Evolutionary conservation across 805 yeast species (phyloP).

Genomic region (Suhomyces canberraensis): DNA sequence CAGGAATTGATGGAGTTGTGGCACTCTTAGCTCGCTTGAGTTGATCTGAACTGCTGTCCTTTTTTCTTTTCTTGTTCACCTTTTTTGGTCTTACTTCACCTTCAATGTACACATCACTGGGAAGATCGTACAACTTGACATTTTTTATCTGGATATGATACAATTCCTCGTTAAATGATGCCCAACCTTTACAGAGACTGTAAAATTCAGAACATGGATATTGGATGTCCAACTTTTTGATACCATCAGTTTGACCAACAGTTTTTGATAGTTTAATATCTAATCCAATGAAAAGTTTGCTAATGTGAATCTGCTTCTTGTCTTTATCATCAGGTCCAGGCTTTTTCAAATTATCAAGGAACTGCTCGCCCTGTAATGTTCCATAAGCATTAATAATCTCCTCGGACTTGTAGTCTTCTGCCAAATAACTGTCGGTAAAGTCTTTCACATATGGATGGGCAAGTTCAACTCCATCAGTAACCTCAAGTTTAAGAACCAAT

Average conservation of each 20-base stretch:
- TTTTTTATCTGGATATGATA: slow-evolving; percentile 65
- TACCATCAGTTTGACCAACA: slow-evolving; percentile 41
- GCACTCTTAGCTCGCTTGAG: slow-evolving; percentile 24
- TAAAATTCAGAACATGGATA: slow-evolving; percentile 89
- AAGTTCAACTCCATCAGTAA: slow-evolving; percentile 64
- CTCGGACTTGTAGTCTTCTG: slow-evolving; percentile 37
- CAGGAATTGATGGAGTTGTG: slow-evolving; percentile 7
- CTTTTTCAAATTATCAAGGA: slow-evolving; percentile 17
- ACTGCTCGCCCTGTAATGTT: slow-evolving; percentile 50
- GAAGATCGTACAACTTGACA: slow-evolving; percentile 76
- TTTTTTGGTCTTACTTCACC: slow-evolving; percentile 76
- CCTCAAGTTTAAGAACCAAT: slow-evolving; percentile 80
- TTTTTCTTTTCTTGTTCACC: slow-evolving; percentile 40
- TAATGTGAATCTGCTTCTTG: slow-evolving; percentile 48
- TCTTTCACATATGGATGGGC: slow-evolving; percentile 91
- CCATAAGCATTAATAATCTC: slow-evolving; percentile 63
- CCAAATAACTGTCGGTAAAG: slow-evolving; percentile 50
- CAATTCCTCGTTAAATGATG: slow-evolving; percentile 57
- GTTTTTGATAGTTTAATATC: slow-evolving; percentile 42
- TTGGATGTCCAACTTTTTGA: slow-evolving; percentile 74
- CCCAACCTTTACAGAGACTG: slow-evolving; percentile 73
- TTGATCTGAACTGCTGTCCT: slow-evolving; percentile 10
- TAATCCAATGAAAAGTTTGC: slow-evolving; percentile 80
- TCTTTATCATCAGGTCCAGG: slow-evolving; percentile 20
- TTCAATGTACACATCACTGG: slow-evolving; percentile 73